Evolutionary conservation across 768 basidiomycete genomes (phyloP), one percentile per base, ranked within the genome.

Genomic region (Agrocybe praecox): DNA sequence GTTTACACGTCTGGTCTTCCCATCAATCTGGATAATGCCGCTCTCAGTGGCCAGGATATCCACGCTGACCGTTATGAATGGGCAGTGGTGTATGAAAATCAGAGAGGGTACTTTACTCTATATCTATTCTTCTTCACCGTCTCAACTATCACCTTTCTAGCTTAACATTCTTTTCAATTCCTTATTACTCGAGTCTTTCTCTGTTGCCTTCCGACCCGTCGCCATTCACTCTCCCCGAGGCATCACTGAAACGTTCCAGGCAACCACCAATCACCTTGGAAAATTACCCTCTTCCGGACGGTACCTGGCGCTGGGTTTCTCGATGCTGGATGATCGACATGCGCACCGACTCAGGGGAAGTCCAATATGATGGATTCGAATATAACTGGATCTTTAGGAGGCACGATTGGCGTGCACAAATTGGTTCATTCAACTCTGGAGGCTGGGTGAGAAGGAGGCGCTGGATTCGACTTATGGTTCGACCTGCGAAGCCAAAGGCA

Each of bases 381-480:
- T 94, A 93, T 72, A 93, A 92, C 67, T 91, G 88, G 84, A 68
- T 76, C 57, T 94, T 94, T 62, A 83, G 88, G 17, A 69, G 74
- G 32, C 78, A 81, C 48, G 70, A 84, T 47, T 94, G 92, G 92
- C 80, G 82, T 17, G 74, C 89, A 0, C 72, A 80, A 50, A 77
- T 86, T 1, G 88, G 90, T 9, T 63, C 73, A 22, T 65, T 87
- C 43, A 84, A 84, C 65, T 72, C 82, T 7, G 88, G 88, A 32
- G 88, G 87, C 3, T 91, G 82, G 81, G 92, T 94, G 33, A 79
- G 92, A 29, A 76, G 92, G 46, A 78, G 92, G 46, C 77, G 88
- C n/a, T 94, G 92, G 92, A 74, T 94, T 32, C 80, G 92, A 48
- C 76, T 94, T 23, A 94, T 94, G 92, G 82, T 91, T 77, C 80